Evolutionary conservation across 257 asterid genomes (phyloP), one percentile per base, ranked within the genome.

Genomic region (Solanum ossicruentum): DNA sequence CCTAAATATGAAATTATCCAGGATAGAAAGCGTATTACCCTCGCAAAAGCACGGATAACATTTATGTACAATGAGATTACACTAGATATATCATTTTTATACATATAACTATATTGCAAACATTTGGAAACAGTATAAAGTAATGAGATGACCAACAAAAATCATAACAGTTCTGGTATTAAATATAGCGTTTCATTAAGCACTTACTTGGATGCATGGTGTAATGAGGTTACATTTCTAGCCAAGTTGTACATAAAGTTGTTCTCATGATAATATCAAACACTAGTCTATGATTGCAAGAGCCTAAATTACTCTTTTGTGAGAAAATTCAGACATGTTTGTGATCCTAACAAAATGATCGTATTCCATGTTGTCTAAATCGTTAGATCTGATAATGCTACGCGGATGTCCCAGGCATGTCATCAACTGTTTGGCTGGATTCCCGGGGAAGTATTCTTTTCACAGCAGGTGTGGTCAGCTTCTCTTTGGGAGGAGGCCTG

Each of bases 391-490:
- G 43, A 16, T 78, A 47, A 41, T 51, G 49, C 86, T 90, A 92
- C 10, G 95, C 94, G 32, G 95, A 92, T 18, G 87, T 91, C 84
- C 90, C 86, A 54, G 91, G 94, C 36, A 93, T 79, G 20, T 93
- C 97, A 77, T 86, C 90, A 28, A 78, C 17, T 13, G 65, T 16
- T 49, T 78, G 70, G 32, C 49, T 60, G 60, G 86, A 66, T 26
- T 84, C 60, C 26, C 60, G 47, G 67, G 92, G 67, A 60, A 85
- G 86, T 56, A 75, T 75, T 43, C 91, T 52, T 86, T 85, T 85
- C 71, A 70, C 88, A 23, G 88, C 85, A 52, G 65, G 65, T 13
- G 8, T 52, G 47, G 6, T 21, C 7, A 87, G 92, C 85, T 94
- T 93, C 91, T 87, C 90, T 86, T 81, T 86, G 6, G 88, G 84